Base-by-base conservation (phyloP, 768 basidiomycete genomes). In the Lactarius psammicola region DNA sequence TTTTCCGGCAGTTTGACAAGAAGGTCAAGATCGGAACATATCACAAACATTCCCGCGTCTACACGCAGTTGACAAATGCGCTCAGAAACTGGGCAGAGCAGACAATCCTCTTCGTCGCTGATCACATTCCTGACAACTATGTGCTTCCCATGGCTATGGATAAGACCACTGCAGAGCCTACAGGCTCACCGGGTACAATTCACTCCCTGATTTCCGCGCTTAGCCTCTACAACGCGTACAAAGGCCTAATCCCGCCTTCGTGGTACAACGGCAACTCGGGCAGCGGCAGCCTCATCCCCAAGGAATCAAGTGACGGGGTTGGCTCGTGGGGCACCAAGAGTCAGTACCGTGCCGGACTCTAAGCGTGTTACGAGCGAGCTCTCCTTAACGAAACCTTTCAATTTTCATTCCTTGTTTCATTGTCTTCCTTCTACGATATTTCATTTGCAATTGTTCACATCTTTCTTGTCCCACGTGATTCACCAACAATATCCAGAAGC, bases 1-100 rank as follows among this genome's bases (percentile, higher is more conserved):
- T 56, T 20, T 67, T 64, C 62, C 56, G 10, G 20, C 58, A 67
- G 13, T 67, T 67, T 13, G 58, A 65, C n/a, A 42, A 17, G 26
- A 46, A 40, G 15, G n/a, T 56, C 57, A 28, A 10, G 31, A n/a
- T 23, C 5, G 63, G 63, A 10, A 55, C 23, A 9, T 68, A 65
- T 53, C 0, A 6, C 20, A 60, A 59, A 28, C 4, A 17, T 42
- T 55, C 57, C 3, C 6, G 1, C 1, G 60, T 54, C 34, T 65
- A 68, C 55, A 6, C n/a, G 2, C 4, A 33, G 3, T 56, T 65
- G 63, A 60, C 59, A 20, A 0, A 8, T 17, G 36, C 54, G 11
- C 40, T 68, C 15, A 54, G 42, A 8, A 7, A n/a, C 1, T 67
- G 51, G 56, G 66, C 66, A 10, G 62, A 67, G 40, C 44, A 46